A percentile compares a stretch with the other conserved stretches of the same genome.
Evolutionary conservation across 1,139 yeast species (phyloP).

Genomic region (Nakaseomyces bracarensis): DNA sequence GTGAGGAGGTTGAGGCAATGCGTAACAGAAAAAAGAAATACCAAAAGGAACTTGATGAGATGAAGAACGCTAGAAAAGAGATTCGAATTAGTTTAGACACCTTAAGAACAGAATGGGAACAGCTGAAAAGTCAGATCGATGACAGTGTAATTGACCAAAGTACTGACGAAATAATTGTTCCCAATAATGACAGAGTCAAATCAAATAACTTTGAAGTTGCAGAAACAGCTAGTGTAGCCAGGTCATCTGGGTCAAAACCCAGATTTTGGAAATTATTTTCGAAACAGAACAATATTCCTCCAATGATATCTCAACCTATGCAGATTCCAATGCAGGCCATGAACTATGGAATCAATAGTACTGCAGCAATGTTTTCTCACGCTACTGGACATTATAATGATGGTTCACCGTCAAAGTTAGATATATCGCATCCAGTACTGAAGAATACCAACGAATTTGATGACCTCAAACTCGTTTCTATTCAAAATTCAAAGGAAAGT

Average conservation of each 20-base stretch:
- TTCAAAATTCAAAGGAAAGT: conserved; percentile 14
- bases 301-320: conserved; percentile 15
- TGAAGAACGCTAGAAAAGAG: conserved; percentile 20
- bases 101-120: conserved; percentile 2
- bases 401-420: conserved; percentile 10
- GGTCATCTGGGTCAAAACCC: conserved; percentile 27
- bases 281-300: conserved; percentile 18
- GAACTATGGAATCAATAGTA: conserved; percentile 25
- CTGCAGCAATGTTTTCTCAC: conserved; percentile 10
- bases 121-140: conserved; percentile 1
- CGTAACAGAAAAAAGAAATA: conserved; percentile 27
- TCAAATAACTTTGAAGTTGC: conserved; percentile 11
- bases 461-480: conserved; percentile 30
- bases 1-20: conserved; percentile 29
- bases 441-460: conserved; percentile 31
- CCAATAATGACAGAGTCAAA: conserved; percentile 13
- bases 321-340: conserved; percentile 11
- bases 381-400: neutral
- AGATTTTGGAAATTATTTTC: conserved; percentile 31
- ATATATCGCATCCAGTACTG: conserved; percentile 33
- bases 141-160: conserved; percentile 3
- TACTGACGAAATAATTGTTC: conserved; percentile 8
- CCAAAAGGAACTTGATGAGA: conserved; percentile 29
- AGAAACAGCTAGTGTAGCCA: conserved; percentile 24
- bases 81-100: conserved; percentile 3